A percentile compares a stretch with the other conserved stretches of the same genome.
Conservation (phyloP, 257 asterid genomes). For the Solanum dulcamara region DNA sequence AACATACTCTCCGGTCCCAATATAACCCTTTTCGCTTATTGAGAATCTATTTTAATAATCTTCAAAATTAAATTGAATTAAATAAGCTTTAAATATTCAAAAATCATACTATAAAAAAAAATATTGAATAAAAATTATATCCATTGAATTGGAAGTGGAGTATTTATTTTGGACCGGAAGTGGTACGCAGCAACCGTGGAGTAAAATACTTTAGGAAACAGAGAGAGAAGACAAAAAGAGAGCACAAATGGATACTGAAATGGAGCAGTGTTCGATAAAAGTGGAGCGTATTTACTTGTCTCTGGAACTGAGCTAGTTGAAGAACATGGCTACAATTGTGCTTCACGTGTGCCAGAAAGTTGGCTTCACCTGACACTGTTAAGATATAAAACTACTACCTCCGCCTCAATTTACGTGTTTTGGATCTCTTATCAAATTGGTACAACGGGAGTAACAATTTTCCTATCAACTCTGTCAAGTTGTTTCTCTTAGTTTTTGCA, state of each 20-base stretch:
- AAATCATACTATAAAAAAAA: neutral
- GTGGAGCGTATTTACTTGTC: neutral
- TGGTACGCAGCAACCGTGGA: neutral
- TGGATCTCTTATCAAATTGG: neutral
- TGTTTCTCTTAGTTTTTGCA: neutral
- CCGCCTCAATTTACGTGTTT: neutral
- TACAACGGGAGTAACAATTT: neutral
- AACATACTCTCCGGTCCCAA: neutral
- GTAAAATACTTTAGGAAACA: neutral
- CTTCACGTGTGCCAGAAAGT: slow-evolving; percentile 13
- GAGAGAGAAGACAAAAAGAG: neutral
- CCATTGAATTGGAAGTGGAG: neutral
- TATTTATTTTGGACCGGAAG: neutral
- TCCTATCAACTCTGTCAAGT: neutral
- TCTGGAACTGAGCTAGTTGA: neutral
- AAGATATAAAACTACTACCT: neutral
- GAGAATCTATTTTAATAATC: neutral
- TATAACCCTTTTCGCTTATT: neutral
- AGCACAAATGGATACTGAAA: neutral
- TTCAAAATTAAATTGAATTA: neutral
- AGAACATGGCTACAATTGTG: slow-evolving; percentile 1
- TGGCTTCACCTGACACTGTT: neutral
- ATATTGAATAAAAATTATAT: neutral
- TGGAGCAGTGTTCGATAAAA: neutral
- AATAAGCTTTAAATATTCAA: neutral